Conservation (phyloP, 306 rosid species). For the Vigna nakashimae region DNA sequence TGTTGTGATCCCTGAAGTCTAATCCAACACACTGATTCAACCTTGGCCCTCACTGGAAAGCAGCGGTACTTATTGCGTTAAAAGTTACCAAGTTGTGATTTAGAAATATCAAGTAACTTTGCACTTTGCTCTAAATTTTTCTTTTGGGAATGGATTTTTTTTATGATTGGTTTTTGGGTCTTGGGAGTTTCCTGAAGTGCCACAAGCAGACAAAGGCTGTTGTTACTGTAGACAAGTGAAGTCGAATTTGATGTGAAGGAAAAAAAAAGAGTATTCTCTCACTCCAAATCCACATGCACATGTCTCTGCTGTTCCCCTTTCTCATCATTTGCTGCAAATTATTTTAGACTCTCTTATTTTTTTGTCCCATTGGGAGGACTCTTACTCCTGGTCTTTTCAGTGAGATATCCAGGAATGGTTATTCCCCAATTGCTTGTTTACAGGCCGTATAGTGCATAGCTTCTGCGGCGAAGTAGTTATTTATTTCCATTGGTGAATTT, state of each 20-base stretch:
- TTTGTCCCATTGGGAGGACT: conserved; percentile 63
- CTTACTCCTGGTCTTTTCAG: conserved; percentile 49
- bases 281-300: conserved; percentile 52
- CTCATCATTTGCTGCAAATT: conserved; percentile 45
- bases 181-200: conserved; percentile 64
- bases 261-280: conserved; percentile 26
- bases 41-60: conserved; percentile 46
- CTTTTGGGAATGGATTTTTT: conserved; percentile 33
- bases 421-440: conserved; percentile 38
- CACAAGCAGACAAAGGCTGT: conserved; percentile 57
- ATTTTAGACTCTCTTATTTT: conserved; percentile 37
- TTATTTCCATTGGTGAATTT: conserved; percentile 66
- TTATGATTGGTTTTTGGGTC: conserved; percentile 56
- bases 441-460: conserved; percentile 35
- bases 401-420: conserved; percentile 60
- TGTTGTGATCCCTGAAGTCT: conserved; percentile 32
- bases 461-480: conserved; percentile 41
- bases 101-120: conserved; percentile 37
- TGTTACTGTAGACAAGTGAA: conserved; percentile 50
- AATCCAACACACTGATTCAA: conserved; percentile 24
- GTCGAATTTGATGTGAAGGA: conserved; percentile 43
- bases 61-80: conserved; percentile 46
- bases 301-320: conserved; percentile 43
- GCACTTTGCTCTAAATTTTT: conserved; percentile 41
- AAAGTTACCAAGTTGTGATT: conserved; percentile 55